Percentiles rank a stretch among this genome's conserved stretches.
phyloP scores from a whole-genome alignment of 2,329 filamentous ascomycete genomes.

The Pyricularia pennisetigena region DNA sequence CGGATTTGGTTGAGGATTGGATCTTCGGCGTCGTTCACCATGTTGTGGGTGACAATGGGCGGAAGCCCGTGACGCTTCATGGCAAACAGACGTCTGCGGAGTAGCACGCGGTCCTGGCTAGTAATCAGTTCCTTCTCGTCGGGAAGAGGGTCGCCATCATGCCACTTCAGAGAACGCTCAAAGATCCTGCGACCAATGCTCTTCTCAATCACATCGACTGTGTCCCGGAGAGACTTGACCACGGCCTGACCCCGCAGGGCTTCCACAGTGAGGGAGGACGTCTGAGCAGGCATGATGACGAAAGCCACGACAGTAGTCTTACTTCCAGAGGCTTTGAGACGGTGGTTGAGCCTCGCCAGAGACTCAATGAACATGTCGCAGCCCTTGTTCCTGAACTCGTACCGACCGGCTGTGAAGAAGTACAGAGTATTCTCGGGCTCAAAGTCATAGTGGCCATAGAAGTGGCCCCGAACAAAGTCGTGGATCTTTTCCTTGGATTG shows the following conservation, averaged over 20 bases:
- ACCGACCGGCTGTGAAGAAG: slow-evolving; percentile 93
- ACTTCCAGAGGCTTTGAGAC: slow-evolving; percentile 73
- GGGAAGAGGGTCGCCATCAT: slow-evolving; percentile 84
- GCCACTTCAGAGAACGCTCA: slow-evolving; percentile 89
- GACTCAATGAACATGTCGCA: slow-evolving; percentile 99
- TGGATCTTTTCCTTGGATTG: slow-evolving; percentile 97
- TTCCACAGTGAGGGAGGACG: slow-evolving; percentile 87
- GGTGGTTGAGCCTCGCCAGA: slow-evolving; percentile 86
- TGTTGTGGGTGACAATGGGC: slow-evolving; percentile 97
- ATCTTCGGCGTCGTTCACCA: slow-evolving; percentile 89
- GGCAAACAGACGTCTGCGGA: slow-evolving; percentile 84
- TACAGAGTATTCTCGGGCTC: slow-evolving; percentile 95
- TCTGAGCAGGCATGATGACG: slow-evolving; percentile 97
- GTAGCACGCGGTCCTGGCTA: slow-evolving; percentile 81
- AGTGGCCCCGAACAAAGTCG: slow-evolving; percentile 95
- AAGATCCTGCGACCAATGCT: slow-evolving; percentile 91
- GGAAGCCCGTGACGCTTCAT: slow-evolving; percentile 91
- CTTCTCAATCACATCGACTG: slow-evolving; percentile 83
- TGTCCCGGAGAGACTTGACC: slow-evolving; percentile 91
- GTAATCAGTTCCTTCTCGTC: slow-evolving; percentile 96
- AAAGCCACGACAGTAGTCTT: slow-evolving; percentile 95
- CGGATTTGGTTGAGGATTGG: slow-evolving; percentile 94
- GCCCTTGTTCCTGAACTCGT: slow-evolving; percentile 97
- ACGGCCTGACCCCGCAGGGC: slow-evolving; percentile 94
- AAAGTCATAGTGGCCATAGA: slow-evolving; percentile 97